Conservation (phyloP, 345 rosid species). For the Pugionium dolabratum region DNA sequence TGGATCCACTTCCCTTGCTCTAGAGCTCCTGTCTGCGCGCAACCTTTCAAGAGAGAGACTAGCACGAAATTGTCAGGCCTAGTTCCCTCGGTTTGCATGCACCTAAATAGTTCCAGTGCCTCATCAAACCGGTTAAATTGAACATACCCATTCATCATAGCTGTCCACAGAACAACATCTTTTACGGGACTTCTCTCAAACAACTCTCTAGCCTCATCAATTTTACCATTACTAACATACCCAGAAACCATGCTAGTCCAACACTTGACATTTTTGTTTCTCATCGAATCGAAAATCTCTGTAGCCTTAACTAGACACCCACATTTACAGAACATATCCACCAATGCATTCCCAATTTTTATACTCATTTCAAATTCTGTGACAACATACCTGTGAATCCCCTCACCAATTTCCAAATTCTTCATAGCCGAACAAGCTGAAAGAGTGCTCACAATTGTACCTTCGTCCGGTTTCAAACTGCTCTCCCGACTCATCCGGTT, state of each 20-base stretch:
- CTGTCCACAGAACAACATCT: slow-evolving; percentile 84
- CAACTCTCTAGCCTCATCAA: slow-evolving; percentile 62
- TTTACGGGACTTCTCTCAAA: slow-evolving; percentile 67
- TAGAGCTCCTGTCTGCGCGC: slow-evolving; percentile 70
- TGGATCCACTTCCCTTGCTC: slow-evolving; percentile 90
- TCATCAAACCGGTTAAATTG: slow-evolving; percentile 63
- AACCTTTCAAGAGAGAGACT: slow-evolving; percentile 77
- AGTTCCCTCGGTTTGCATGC: slow-evolving; percentile 54
- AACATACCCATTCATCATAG: slow-evolving; percentile 82
- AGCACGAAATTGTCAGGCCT: slow-evolving; percentile 62
- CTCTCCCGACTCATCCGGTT: slow-evolving; percentile 50
- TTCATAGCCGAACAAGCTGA: slow-evolving; percentile 64
- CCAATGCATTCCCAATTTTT: slow-evolving; percentile 60
- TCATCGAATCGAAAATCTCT: slow-evolving; percentile 50
- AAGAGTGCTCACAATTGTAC: slow-evolving; percentile 66
- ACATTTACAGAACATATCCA: slow-evolving; percentile 76
- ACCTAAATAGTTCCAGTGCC: slow-evolving; percentile 56
- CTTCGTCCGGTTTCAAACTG: slow-evolving; percentile 53
- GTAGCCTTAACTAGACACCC: slow-evolving; percentile 57
- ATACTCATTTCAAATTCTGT: slow-evolving; percentile 46
- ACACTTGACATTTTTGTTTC: slow-evolving; percentile 59
- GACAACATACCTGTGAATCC: slow-evolving; percentile 49
- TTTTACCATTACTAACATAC: slow-evolving; percentile 51
- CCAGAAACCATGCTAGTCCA: slow-evolving; percentile 79
- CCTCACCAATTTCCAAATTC: slow-evolving; percentile 55